Evolutionary conservation across 192 early-diverging fungal genomes (phyloP).

Genomic region (Gamsiella multidivaricata): DNA sequence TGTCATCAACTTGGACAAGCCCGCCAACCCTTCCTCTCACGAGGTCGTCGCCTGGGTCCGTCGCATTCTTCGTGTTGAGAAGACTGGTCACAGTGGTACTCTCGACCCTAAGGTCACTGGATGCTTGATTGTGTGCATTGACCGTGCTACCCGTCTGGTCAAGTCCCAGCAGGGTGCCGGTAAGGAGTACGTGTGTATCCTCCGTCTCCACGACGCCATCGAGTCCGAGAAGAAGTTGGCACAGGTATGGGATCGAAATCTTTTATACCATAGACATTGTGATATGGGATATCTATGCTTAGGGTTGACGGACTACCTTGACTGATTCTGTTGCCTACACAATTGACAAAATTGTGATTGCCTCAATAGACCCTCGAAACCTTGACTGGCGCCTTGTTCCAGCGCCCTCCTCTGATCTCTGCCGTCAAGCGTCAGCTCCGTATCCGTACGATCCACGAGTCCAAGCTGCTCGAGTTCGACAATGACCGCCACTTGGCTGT

Average conservation of each 20-base stretch:
- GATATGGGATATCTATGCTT: too few species aligned
- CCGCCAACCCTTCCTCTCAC: conserved; percentile 99
- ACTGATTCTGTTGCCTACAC: too few species aligned
- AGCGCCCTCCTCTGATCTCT: conserved; percentile 97
- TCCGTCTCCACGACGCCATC: conserved; percentile 95
- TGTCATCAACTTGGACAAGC: conserved; percentile 99
- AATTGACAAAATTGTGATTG: too few species aligned
- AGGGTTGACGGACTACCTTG: too few species aligned
- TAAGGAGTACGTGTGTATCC: conserved; percentile 97
- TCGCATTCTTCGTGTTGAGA: conserved; percentile 96
- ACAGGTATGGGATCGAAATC: conserved; percentile 60
- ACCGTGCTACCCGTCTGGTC: conserved; percentile 97
- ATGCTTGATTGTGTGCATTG: conserved; percentile 98
- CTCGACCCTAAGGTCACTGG: conserved; percentile 99
- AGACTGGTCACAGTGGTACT: conserved; percentile 98
- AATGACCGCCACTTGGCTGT: conserved; percentile 95
- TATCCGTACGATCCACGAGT: conserved; percentile 97
- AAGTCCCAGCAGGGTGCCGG: conserved; percentile 99
- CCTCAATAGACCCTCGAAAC: conserved; percentile 91
- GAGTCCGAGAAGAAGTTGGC: conserved; percentile 90
- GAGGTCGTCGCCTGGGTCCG: conserved; percentile 99
- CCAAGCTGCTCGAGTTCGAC: conserved; percentile 96
- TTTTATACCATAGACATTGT: too few species aligned
- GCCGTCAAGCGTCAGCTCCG: conserved; percentile 99
- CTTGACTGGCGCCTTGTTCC: conserved; percentile 98